Conservation (phyloP, 495 filamentous ascomycete species). For the Ramalina intermedia region DNA sequence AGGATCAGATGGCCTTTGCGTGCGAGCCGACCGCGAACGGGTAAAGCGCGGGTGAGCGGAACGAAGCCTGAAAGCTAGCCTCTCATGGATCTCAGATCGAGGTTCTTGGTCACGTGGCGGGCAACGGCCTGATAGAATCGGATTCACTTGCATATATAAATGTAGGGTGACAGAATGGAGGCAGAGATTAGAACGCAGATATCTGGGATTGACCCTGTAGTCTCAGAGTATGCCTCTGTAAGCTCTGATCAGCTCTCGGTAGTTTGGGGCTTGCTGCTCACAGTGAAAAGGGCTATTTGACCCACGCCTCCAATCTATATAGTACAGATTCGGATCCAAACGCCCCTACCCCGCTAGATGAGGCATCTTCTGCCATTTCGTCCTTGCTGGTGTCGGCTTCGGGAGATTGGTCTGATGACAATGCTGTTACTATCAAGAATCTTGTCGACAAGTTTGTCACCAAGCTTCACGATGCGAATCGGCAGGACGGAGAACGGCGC, state of each 20-base stretch:
- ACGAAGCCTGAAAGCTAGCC: not conserved
- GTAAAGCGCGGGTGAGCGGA: not conserved
- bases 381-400: slow-evolving; percentile 84
- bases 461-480: slow-evolving; percentile 58
- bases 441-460: slow-evolving; percentile 87
- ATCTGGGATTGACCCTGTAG: slow-evolving; percentile 74
- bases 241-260: slow-evolving; percentile 9
- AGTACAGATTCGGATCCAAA: slow-evolving; percentile 57
- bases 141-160: too few species aligned
- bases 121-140: too few species aligned
- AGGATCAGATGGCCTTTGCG: not conserved
- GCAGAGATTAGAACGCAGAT: slow-evolving; percentile 75
- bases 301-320: slow-evolving; percentile 76
- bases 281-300: slow-evolving; percentile 58
- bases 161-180: slow-evolving; percentile 47
- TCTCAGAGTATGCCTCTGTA: slow-evolving; percentile 80
- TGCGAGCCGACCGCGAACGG: not conserved
- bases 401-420: slow-evolving; percentile 54
- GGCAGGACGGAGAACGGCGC: slow-evolving; percentile 50
- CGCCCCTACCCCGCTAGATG: slow-evolving; percentile 57
- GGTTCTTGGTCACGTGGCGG: too few species aligned
- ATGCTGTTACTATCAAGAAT: slow-evolving; percentile 61
- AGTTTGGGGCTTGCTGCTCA: not conserved
- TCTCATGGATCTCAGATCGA: not conserved
- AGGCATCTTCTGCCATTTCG: slow-evolving; percentile 72